A percentile compares a stretch with the other conserved stretches of the same genome.
These are phyloP conservation scores for Ceratobasidium sp. DNA, from an alignment of 1,284 basidiomycete species.

Conservation along the genomic window DNA sequence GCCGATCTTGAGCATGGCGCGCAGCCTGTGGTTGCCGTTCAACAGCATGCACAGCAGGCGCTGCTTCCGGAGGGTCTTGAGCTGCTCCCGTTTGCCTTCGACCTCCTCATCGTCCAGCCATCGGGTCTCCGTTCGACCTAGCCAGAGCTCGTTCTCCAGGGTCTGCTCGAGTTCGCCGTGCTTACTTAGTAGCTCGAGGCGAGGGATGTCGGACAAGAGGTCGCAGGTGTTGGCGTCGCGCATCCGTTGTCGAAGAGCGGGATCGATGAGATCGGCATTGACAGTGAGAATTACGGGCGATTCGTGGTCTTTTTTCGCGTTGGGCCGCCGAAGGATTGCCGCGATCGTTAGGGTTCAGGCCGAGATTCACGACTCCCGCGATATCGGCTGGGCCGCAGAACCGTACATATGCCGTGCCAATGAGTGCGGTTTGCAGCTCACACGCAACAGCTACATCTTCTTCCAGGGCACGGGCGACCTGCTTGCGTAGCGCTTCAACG, in stretches of 20 bases:
- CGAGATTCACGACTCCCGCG: neutral
- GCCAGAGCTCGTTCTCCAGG: neutral
- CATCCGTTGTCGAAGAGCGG: neutral
- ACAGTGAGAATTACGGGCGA: neutral
- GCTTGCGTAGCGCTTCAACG: too few relatives aligned
- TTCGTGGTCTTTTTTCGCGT: constrained; percentile 6
- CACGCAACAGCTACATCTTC: neutral
- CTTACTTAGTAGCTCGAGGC: neutral
- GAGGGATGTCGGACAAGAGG: neutral
- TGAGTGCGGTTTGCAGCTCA: neutral
- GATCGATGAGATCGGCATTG: neutral
- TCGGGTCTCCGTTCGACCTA: neutral
- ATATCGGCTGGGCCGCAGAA: neutral
- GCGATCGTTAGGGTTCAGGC: neutral
- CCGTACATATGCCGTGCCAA: neutral
- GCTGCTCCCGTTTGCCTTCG: neutral
- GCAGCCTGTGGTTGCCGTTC: neutral
- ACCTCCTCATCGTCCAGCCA: neutral
- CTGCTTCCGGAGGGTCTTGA: neutral
- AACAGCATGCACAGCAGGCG: neutral
- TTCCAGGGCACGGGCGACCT: neutral
- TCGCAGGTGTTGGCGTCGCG: neutral
- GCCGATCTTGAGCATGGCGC: neutral
- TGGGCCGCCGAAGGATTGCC: neutral
- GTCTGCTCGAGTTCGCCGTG: neutral